Evolutionary conservation across 2,329 filamentous ascomycete species (phyloP), one percentile per base, ranked within the genome.

Genomic region (Ophiocordyceps polyrhachis-furcata): DNA sequence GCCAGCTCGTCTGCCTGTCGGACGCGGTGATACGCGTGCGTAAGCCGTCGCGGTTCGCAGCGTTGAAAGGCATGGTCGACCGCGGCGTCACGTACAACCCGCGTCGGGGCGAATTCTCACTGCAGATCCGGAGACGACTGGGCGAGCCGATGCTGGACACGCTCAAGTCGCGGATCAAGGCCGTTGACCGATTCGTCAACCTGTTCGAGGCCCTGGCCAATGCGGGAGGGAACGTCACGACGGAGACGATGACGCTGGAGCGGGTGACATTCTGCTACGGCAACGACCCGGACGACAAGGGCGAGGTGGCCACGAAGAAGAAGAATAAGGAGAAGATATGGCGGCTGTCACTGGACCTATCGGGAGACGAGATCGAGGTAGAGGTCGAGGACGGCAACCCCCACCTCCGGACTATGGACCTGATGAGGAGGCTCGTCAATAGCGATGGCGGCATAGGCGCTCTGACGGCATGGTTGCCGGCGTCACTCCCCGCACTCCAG

Each of bases 251-350:
- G 45, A 76, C 73, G 15, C 65, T 89, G 45, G 66, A 67, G 50
- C 67, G 73, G 49, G 70, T 91, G 6, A 64, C 71, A 3, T 86
- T 91, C 57, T 73, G 68, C n/a, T 93, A 91, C 57, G 67, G 66
- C 44, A 58, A 65, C 35, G 44, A 47, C 43, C 46, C 13, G 45
- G 50, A 20, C 23, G 41, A 41, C 19, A 42, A 44, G 21, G 44
- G 31, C 9, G 42, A 48, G 11, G 20, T 44, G 11, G 17, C 45
- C 23, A 32, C n/a, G n/a, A n/a, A 23, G 21, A 6, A 23, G 21
- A 23, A 23, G 21, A 23, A 23, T 3, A 23, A 4, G 21, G 6
- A 45, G 28, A 48, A 48, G 44, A 63, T 55, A 31, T 73, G 73
- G 68, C 67, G 63, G 48, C 76, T 79, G 2, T 66, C 66, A 3